These are phyloP conservation scores for Leucoagaricus sp. DNA, from an alignment of 1,284 basidiomycete species.

Conservation along the genomic window DNA sequence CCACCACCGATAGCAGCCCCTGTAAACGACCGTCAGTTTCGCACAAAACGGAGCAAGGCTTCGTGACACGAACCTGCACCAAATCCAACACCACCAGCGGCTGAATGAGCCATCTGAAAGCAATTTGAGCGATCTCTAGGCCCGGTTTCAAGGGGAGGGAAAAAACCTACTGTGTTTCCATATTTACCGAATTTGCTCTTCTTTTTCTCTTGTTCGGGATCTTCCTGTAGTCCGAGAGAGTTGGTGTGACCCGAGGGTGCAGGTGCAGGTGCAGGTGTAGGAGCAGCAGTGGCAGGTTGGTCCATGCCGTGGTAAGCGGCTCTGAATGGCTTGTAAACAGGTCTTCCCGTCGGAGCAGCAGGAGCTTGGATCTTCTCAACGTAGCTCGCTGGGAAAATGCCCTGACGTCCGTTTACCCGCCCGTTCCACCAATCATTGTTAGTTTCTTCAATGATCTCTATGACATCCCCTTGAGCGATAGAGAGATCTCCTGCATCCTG, in stretches of 20 bases:
- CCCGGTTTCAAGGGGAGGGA: neutral
- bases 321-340: conserved; percentile 36
- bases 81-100: conserved; percentile 61
- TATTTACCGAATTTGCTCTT: conserved; percentile 60
- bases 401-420: conserved; percentile 49
- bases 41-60: neutral
- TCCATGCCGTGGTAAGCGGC: conserved; percentile 37
- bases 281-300: conserved; percentile 33
- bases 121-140: neutral
- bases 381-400: conserved; percentile 60
- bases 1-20: conserved; percentile 32
- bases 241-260: conserved; percentile 26
- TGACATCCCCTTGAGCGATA: conserved; percentile 52
- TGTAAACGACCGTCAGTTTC: conserved; percentile 25
- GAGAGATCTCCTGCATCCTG: conserved; percentile 62
- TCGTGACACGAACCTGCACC: conserved; percentile 50
- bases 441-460: conserved; percentile 55
- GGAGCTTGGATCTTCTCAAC: conserved; percentile 46
- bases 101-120: conserved; percentile 57
- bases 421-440: conserved; percentile 64
- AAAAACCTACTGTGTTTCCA: conserved; percentile 52
- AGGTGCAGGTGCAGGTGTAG: neutral
- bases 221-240: conserved; percentile 39
- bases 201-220: conserved; percentile 48
- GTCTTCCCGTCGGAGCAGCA: conserved; percentile 25